Conservation (phyloP, 2,329 filamentous ascomycete genomes). For the Plectosphaerella plurivora region DNA sequence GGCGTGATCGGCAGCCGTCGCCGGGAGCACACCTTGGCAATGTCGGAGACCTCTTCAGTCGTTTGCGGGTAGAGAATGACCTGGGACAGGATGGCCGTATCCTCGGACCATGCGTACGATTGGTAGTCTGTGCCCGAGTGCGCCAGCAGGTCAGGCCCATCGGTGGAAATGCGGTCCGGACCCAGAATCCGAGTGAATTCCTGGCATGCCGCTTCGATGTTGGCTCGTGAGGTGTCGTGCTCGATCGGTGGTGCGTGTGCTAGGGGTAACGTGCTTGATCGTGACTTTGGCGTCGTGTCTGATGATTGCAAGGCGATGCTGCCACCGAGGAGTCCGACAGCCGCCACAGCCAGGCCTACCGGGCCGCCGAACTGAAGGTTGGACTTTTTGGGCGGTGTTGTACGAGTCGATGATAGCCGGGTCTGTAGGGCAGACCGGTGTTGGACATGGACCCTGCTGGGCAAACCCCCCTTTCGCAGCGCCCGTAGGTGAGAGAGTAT, state of each 20-base stretch:
- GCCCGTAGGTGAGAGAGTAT: no score
- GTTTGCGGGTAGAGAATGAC: slow-evolving; percentile 61
- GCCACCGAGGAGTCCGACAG: neutral
- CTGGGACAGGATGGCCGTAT: neutral
- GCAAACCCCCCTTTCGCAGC: no score
- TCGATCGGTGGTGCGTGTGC: neutral
- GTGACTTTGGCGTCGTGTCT: neutral
- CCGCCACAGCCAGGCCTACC: neutral
- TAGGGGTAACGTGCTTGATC: neutral
- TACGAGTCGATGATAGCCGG: no score
- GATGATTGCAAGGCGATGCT: neutral
- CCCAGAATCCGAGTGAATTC: neutral
- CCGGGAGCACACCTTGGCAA: slow-evolving; percentile 72
- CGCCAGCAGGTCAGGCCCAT: neutral
- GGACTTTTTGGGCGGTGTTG: neutral
- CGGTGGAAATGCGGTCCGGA: neutral
- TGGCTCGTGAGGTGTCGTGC: neutral
- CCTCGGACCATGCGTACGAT: neutral
- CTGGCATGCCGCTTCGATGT: neutral
- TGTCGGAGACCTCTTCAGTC: slow-evolving; percentile 67
- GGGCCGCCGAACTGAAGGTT: neutral
- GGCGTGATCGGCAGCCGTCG: slow-evolving; percentile 69
- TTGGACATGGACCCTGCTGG: no score
- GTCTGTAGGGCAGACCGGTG: no score
- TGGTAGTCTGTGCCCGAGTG: slow-evolving; percentile 1